These are phyloP conservation scores for Phytophthora pisi DNA, from an alignment of 352 stramenopile genomes.

Conservation along the genomic window DNA sequence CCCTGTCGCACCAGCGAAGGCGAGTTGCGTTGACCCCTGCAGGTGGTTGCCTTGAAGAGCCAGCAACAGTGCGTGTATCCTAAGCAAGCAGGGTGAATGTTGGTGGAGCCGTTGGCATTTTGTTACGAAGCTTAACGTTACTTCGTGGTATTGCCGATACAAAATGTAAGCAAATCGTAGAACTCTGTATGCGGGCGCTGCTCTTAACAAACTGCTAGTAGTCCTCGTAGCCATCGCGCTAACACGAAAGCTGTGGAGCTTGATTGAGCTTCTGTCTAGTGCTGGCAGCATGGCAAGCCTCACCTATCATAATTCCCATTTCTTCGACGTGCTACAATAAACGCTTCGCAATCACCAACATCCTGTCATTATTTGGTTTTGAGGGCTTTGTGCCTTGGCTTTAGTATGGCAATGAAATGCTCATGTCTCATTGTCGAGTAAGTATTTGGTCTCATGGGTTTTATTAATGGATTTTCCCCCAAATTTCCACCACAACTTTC, in stretches of 20 bases:
- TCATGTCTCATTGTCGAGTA: conserved; percentile 14
- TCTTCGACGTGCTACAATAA: conserved; percentile 14
- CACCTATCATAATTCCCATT: conserved; percentile 18
- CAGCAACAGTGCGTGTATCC: conserved; percentile 10
- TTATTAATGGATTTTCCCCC: conserved; percentile 9
- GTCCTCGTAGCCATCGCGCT: too few species aligned
- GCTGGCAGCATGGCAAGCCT: background rate
- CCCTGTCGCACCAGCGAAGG: conserved; percentile 18
- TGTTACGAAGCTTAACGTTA: too few species aligned
- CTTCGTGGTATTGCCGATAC: too few species aligned
- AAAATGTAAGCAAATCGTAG: too few species aligned
- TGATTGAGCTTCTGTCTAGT: background rate
- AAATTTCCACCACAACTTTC: conserved; percentile 8
- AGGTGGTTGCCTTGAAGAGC: conserved; percentile 3
- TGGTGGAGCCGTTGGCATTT: conserved; percentile 1
- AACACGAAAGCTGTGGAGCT: background rate
- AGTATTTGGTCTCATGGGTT: conserved; percentile 13
- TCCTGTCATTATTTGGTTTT: conserved; percentile 11
- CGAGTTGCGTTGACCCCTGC: background rate
- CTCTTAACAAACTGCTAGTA: too few species aligned
- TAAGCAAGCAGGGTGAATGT: conserved; percentile 15
- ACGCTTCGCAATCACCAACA: conserved; percentile 1
- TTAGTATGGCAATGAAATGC: background rate
- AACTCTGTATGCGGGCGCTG: too few species aligned
- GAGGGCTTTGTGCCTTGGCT: background rate